Evolutionary conservation across 768 basidiomycete genomes (phyloP).

Genomic region (Mycena epipterygia): DNA sequence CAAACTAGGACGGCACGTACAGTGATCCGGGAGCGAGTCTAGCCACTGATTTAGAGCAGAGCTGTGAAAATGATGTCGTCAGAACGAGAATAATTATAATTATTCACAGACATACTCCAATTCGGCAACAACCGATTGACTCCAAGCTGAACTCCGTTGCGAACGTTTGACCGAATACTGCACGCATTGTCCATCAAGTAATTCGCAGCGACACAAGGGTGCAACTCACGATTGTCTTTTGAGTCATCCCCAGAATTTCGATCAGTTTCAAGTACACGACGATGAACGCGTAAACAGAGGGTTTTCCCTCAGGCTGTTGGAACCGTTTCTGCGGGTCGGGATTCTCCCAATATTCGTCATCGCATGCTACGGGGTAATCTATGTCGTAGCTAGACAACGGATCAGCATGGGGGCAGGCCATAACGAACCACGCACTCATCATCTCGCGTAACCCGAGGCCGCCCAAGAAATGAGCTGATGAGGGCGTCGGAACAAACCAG

Average conservation of each 20-base stretch:
- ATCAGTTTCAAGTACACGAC: constrained; percentile 57
- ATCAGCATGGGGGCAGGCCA: background rate
- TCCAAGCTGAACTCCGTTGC: constrained; percentile 46
- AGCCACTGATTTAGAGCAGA: constrained; percentile 66
- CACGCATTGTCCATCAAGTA: background rate
- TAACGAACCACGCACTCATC: constrained; percentile 58
- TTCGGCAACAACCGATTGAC: constrained; percentile 60
- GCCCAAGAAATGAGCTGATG: constrained; percentile 60
- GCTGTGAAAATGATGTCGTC: constrained; percentile 41
- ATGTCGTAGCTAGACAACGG: constrained; percentile 61
- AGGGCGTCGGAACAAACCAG: constrained; percentile 21
- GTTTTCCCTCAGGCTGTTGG: constrained; percentile 64
- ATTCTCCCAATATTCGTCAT: constrained; percentile 72
- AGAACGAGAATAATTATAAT: background rate
- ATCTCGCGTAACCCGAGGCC: constrained; percentile 68
- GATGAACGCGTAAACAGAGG: constrained; percentile 57
- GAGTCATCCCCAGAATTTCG: constrained; percentile 63
- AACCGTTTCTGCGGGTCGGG: constrained; percentile 56
- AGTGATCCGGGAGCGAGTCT: constrained; percentile 60
- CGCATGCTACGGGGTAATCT: constrained; percentile 67
- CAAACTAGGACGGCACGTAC: constrained; percentile 36
- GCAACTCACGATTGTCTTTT: constrained; percentile 64
- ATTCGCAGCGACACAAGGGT: background rate
- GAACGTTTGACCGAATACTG: constrained; percentile 26
- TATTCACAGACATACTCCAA: constrained; percentile 55